phyloP scores from a whole-genome alignment of 805 yeast genomes.

The Hagleromyces aurorensis region DNA sequence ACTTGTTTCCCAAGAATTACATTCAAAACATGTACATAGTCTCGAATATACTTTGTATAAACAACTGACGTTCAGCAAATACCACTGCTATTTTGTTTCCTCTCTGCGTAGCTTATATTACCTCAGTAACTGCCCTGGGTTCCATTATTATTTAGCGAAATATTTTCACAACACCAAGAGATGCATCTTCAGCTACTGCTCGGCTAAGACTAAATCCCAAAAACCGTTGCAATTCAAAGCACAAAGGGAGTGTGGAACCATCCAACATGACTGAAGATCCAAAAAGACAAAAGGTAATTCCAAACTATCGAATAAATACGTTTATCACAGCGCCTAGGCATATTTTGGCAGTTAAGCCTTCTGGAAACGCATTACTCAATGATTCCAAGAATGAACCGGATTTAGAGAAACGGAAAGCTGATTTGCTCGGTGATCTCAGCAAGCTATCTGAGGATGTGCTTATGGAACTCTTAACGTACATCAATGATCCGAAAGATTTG shows the following conservation, averaged over 20 bases:
- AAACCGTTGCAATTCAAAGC: no score
- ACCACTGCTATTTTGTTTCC: no score
- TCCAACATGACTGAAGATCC: constrained; percentile 2
- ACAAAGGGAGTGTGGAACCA: no score
- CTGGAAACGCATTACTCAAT: constrained; percentile 53
- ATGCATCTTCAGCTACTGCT: no score
- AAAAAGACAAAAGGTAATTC: constrained; percentile 3
- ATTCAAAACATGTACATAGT: no score
- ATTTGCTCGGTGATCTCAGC: constrained; percentile 47
- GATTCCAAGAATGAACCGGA: constrained; percentile 8
- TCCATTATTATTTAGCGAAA: no score
- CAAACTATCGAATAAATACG: constrained; percentile 8
- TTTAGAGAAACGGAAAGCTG: constrained; percentile 13
- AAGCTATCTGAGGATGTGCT: constrained; percentile 57
- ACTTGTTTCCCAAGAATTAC: neutral
- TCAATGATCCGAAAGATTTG: constrained; percentile 43
- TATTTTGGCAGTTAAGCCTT: constrained; percentile 67
- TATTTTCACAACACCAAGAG: no score
- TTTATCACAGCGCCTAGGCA: constrained; percentile 39
- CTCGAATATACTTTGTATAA: no score
- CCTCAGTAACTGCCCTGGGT: no score
- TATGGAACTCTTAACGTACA: constrained; percentile 41
- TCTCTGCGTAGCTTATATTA: no score
- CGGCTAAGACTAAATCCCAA: no score
- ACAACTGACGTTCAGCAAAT: no score